These are phyloP conservation scores for Meyerozyma carpophila DNA, from an alignment of 1,139 yeast species.

Conservation along the genomic window DNA sequence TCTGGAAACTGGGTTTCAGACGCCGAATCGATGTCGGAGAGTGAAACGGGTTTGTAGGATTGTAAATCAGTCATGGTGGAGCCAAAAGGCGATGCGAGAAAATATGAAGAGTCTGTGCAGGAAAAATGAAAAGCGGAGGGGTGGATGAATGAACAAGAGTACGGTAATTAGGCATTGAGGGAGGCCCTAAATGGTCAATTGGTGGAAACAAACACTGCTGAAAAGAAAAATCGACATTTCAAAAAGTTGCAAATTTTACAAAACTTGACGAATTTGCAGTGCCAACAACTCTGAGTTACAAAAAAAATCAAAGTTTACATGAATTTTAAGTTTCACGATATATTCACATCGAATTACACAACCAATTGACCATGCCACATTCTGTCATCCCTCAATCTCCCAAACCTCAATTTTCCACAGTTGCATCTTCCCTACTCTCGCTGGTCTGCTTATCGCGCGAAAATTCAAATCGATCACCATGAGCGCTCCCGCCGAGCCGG, in stretches of 20 bases:
- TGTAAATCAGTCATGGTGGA: neutral
- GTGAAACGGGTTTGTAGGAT: constrained; percentile 16
- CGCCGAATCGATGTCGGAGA: constrained; percentile 26
- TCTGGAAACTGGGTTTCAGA: constrained; percentile 27
- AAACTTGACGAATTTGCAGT: too few species aligned
- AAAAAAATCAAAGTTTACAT: too few species aligned
- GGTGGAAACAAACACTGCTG: neutral
- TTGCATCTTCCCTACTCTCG: neutral
- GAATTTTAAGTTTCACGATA: too few species aligned
- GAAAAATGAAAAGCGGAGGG: neutral
- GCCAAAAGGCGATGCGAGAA: neutral
- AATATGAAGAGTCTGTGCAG: neutral
- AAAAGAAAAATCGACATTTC: neutral
- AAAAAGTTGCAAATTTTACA: neutral
- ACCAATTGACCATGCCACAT: neutral
- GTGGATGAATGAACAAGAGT: neutral
- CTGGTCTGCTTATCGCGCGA: neutral
- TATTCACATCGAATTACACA: neutral
- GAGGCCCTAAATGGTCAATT: neutral
- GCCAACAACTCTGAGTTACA: too few species aligned
- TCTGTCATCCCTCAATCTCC: neutral
- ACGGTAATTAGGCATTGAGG: neutral
- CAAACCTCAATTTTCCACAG: neutral
- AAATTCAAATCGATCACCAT: neutral
- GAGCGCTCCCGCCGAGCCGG: neutral